Percentiles rank a stretch among this genome's conserved stretches.
phyloP scores from a whole-genome alignment of 768 basidiomycete genomes.

The Cystofilobasidium ferigula region DNA sequence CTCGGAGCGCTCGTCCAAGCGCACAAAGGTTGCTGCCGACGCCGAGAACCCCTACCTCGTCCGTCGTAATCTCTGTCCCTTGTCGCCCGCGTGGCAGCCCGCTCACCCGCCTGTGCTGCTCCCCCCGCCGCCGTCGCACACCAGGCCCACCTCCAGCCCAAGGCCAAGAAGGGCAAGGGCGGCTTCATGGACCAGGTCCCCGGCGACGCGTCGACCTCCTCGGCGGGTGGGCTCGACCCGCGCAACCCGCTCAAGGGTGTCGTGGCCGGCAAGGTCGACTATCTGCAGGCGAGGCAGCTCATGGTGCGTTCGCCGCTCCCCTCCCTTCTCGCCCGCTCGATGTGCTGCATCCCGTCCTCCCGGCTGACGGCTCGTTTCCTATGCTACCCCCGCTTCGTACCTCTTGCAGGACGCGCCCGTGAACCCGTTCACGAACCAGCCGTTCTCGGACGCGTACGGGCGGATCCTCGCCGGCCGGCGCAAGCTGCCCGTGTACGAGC shows the following conservation, averaged over 20 bases:
- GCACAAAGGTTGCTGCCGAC: constrained; percentile 16
- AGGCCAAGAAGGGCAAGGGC: constrained; percentile 5
- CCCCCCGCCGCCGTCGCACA: neutral
- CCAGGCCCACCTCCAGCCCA: constrained; percentile 18
- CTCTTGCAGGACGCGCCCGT: constrained; percentile 63
- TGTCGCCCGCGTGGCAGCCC: neutral
- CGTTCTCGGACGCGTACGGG: constrained; percentile 65
- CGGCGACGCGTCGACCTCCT: neutral
- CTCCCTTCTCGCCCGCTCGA: neutral
- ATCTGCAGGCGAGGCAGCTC: constrained; percentile 54
- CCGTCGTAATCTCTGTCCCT: neutral
- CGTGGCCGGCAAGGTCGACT: constrained; percentile 57
- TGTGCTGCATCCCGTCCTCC: neutral
- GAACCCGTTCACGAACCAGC: constrained; percentile 78
- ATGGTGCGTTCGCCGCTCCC: constrained; percentile 49
- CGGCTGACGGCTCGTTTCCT: neutral
- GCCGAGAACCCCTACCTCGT: constrained; percentile 23
- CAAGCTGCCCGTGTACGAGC: constrained; percentile 78
- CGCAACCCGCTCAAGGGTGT: constrained; percentile 60
- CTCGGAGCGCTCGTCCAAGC: constrained; percentile 16
- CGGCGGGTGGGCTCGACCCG: neutral
- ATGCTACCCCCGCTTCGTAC: neutral
- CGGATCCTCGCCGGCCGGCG: constrained; percentile 75
- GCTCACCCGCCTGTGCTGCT: neutral
- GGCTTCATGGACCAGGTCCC: constrained; percentile 8